Evolutionary conservation across 371 early-diverging fungal genomes (phyloP), one percentile per base, ranked within the genome.

Genomic region (Racocetra persica): DNA sequence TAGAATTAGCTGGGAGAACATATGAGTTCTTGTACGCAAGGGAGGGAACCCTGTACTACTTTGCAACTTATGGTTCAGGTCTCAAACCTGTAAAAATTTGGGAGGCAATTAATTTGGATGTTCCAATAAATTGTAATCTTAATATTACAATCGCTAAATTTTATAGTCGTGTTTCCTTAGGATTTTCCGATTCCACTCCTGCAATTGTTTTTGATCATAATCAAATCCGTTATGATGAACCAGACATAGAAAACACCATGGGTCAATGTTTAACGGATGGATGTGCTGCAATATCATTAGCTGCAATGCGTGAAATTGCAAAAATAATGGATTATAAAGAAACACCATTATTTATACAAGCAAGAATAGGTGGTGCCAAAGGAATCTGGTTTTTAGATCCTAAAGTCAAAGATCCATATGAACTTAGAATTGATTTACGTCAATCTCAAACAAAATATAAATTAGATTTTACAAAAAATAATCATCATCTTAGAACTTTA

Each of bases 351-450:
- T 88, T 87, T 26, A 82, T 89, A 11, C 89, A 89, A 70, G 89
- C 87, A 0, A 86, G 89, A 78, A 89, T 89, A 76, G 89, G 85
- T 14, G 88, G 88, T 36, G 85, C 89, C 5, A 89, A 89, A 66
- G 89, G 89, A 6, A 72, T 89, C 16, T 89, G 89, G 89, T 83
- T 86, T 11, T 77, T 89, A 0, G 72, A 84, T 10, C 88, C 86
- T 8, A 79, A 82, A 28, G 18, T 86, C 5, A 18, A 26, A 20
- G 86, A 87, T 51, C 83, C 83, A 2, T 81, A 80, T 22, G 66
- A 81, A 7, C 83, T 86, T 0, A 87, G 84, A 72, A 89, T 89
- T 38, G 38, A 86, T 36, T 85, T 88, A 4, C 82, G 89, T 4
- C 66, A 81, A 32, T 85, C 85, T 4, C 89, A 89, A 67, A 79